Evolutionary conservation across 2,329 filamentous ascomycete species (phyloP), one percentile per base, ranked within the genome.

Genomic region (Beauveria sp.): DNA sequence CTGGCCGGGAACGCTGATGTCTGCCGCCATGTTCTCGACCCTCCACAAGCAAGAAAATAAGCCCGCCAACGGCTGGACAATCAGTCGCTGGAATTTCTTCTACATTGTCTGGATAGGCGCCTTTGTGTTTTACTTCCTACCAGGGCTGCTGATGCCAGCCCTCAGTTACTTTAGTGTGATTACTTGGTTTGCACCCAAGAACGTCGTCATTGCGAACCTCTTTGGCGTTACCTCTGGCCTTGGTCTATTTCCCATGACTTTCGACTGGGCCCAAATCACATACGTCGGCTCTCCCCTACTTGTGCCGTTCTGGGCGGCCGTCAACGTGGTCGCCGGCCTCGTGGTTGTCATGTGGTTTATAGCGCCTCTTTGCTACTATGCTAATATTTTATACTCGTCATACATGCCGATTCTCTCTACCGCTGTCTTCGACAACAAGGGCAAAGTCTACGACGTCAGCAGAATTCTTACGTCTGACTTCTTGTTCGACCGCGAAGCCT

Each of bases 191-290:
- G 89, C 89, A 3, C 91, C 91, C 0, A 86, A 91, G 66, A 96
- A 88, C 67, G 88, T 95, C n/a, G 86, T 96, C 3, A 78, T 96
- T 50, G 88, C 91, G 34, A 96, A 96, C 71, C 77, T 96, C 65
- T 96, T 96, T 70, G 91, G 91, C 18, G 88, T 93, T 18, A 83
- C 86, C n/a, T 93, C 91, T 2, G 91, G 91, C 2, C 81, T 96
- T 16, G 91, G 91, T 1, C 76, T 96, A 40, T 91, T 96, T 64
- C 91, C 91, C 0, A 71, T 96, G 68, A 96, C 91, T 0, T 96
- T 96, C 69, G 91, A 96, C 75, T 96, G 91, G 91, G 89, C 90
- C 0, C 91, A 96, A 70, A 87, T 96, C 64, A 91, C 91, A 0
- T 88, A 93, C 69, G 95, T 96, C 67, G 91, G 91, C 18, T 95